A percentile compares a stretch with the other conserved stretches of the same genome.
Conservation (phyloP, 2,329 filamentous ascomycete species). For the Sporothrix luriei region DNA sequence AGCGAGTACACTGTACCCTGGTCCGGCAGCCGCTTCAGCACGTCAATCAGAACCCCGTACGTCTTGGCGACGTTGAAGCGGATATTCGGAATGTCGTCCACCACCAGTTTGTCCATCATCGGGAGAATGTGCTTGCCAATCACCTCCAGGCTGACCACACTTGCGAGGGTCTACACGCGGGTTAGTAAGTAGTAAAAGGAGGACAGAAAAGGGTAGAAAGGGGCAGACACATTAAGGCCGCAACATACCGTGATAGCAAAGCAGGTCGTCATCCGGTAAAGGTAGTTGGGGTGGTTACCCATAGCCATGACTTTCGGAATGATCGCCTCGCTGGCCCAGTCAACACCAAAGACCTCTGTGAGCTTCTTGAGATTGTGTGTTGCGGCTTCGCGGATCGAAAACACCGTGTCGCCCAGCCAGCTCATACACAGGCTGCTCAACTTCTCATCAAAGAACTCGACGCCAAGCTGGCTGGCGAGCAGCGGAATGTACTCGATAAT, state of each 20-base stretch:
- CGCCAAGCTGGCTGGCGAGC: conserved; percentile 90
- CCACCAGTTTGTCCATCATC: conserved; percentile 91
- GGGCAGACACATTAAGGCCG: no score
- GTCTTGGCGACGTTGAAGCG: conserved; percentile 99
- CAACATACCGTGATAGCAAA: conserved; percentile 69
- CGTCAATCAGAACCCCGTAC: conserved; percentile 84
- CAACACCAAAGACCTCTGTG: conserved; percentile 96
- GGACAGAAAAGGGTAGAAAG: not conserved
- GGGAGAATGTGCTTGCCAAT: conserved; percentile 92
- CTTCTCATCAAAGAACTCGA: conserved; percentile 98
- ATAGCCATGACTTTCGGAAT: conserved; percentile 98
- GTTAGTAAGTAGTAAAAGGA: conserved; percentile 1
- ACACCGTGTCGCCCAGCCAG: conserved; percentile 97
- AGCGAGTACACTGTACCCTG: conserved; percentile 82
- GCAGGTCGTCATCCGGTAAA: conserved; percentile 99
- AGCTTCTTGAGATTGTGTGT: conserved; percentile 98
- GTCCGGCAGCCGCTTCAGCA: conserved; percentile 87
- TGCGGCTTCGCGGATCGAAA: conserved; percentile 96
- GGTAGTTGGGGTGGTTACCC: conserved; percentile 97
- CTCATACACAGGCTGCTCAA: conserved; percentile 94
- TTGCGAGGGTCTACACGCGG: conserved; percentile 75
- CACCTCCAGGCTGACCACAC: conserved; percentile 88
- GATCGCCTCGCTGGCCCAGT: conserved; percentile 95
- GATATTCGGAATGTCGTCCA: conserved; percentile 97
- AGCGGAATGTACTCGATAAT: conserved; percentile 99